Evolutionary conservation across 495 filamentous ascomycete genomes (phyloP), one percentile per base, ranked within the genome.

Genomic region (Cercophora newfieldiana): DNA sequence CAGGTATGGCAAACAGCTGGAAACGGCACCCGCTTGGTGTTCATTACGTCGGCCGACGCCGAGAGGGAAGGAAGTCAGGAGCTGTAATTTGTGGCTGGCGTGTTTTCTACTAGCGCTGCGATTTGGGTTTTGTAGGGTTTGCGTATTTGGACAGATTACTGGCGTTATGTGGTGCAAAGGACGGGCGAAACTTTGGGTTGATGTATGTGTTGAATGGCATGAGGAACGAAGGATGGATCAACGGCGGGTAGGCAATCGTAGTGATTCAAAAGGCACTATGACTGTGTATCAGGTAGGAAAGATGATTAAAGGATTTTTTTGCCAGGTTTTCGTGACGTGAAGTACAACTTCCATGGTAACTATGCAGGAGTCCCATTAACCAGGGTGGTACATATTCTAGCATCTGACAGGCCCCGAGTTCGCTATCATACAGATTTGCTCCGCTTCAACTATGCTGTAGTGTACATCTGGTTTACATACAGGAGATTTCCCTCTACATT

Each of bases 1-100:
- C 64, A 97, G 93, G 88, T 97, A 67, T 98, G 95, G 95, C 96
- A 97, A 88, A 93, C 94, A 33, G 87, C 90, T 55, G 91, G 88
- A 50, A 90, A 94, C 67, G 93, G 93, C 12, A 91, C 90, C 7
- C 86, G 93, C 59, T 81, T 99, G 60, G 87, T 98, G 25, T 98
- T 98, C 59, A 78, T 87, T 64, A 82, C 80, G 2, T 73, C 80
- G 1, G 75, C 71, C 48, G 76, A 79, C 21, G 79, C 65, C 19
- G 79, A 69, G 69, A 75, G 70, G 59, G 75, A 78, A 21, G 74
- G 64, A 1, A 75, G 72, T 67, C 25, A 66, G 30, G 74, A 75
- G 31, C 3, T 18, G 29, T 62, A 60, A 29, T 58, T 12, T 68
- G 31, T 74, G 57, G 71, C 60, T 6, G 59, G 53, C 28, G 3